A percentile compares a stretch with the other conserved stretches of the same genome.
Conservation (phyloP, 345 rosid species). For the Diplotaxis tenuifolia region DNA sequence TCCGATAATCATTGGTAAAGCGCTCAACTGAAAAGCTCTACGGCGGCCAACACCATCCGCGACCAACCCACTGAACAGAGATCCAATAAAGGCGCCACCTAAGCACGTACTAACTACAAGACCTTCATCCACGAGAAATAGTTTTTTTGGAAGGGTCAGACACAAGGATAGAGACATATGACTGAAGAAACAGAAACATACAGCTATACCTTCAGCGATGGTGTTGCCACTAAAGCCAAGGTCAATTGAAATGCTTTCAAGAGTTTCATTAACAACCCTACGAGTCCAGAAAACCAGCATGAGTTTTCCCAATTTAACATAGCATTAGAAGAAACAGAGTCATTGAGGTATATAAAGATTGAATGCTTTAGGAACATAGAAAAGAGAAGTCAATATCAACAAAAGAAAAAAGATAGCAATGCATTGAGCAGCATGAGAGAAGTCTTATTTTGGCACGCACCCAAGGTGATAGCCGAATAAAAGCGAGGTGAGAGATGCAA, state of each 20-base stretch:
- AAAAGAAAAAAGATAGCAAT: not conserved
- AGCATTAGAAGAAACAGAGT: not conserved
- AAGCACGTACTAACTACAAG: slow-evolving; percentile 90
- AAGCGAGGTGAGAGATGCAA: slow-evolving; percentile 72
- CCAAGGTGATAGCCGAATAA: slow-evolving; percentile 91
- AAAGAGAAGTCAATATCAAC: slow-evolving; percentile 10
- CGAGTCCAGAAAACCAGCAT: slow-evolving; percentile 22
- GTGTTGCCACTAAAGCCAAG: slow-evolving; percentile 80
- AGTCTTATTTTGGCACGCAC: slow-evolving; percentile 17
- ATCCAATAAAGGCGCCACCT: slow-evolving; percentile 92
- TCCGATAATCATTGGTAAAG: slow-evolving; percentile 86
- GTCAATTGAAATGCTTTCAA: slow-evolving; percentile 84
- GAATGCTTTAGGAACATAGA: not conserved
- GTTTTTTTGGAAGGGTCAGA: slow-evolving; percentile 19
- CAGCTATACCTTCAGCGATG: slow-evolving; percentile 73
- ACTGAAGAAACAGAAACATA: slow-evolving; percentile 15
- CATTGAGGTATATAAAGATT: not conserved
- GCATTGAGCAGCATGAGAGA: not conserved
- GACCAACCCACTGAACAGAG: slow-evolving; percentile 78
- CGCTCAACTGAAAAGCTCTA: slow-evolving; percentile 84
- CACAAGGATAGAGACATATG: slow-evolving; percentile 8
- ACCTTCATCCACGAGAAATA: slow-evolving; percentile 56
- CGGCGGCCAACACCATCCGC: slow-evolving; percentile 95
- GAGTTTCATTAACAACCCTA: slow-evolving; percentile 94
- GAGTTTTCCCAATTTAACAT: slow-evolving; percentile 15